Evolutionary conservation across 1,284 basidiomycete genomes (phyloP).

Genomic region (Caloboletus inedulis): DNA sequence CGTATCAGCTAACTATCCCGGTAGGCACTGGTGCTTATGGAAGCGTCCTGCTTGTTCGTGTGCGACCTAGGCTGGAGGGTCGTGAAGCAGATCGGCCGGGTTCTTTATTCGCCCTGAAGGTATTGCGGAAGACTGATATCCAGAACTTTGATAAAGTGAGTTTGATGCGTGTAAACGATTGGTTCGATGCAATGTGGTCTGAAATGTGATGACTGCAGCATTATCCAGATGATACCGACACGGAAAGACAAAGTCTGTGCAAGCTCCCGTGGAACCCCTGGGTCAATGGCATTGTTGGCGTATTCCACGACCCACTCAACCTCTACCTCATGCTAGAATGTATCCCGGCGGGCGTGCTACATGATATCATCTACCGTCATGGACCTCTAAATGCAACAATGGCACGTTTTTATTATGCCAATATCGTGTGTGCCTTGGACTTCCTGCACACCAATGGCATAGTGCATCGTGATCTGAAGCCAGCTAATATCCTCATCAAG

Average conservation of each 20-base stretch:
- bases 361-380: conserved; percentile 33
- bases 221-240: conserved; percentile 31
- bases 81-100: conserved; percentile 34
- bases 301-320: conserved; percentile 44
- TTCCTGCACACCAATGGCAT: conserved; percentile 72
- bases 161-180: background rate
- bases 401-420: conserved; percentile 51
- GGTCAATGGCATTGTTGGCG: conserved; percentile 42
- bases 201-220: conserved; percentile 13
- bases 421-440: conserved; percentile 66
- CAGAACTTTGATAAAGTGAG: conserved; percentile 32
- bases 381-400: conserved; percentile 34
- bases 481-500: conserved; percentile 76
- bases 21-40: conserved; percentile 41
- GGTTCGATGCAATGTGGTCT: background rate
- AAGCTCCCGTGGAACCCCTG: conserved; percentile 52
- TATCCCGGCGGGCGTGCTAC: conserved; percentile 42
- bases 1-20: background rate
- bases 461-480: conserved; percentile 84
- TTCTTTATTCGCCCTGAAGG: conserved; percentile 42
- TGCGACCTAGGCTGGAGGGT: conserved; percentile 16
- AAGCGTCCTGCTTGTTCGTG: conserved; percentile 42
- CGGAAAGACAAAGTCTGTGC: conserved; percentile 40
- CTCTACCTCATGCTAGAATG: conserved; percentile 51
- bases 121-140: conserved; percentile 35